Base-by-base conservation (phyloP, 495 filamentous ascomycete species). In the Cetradonia linearis region DNA sequence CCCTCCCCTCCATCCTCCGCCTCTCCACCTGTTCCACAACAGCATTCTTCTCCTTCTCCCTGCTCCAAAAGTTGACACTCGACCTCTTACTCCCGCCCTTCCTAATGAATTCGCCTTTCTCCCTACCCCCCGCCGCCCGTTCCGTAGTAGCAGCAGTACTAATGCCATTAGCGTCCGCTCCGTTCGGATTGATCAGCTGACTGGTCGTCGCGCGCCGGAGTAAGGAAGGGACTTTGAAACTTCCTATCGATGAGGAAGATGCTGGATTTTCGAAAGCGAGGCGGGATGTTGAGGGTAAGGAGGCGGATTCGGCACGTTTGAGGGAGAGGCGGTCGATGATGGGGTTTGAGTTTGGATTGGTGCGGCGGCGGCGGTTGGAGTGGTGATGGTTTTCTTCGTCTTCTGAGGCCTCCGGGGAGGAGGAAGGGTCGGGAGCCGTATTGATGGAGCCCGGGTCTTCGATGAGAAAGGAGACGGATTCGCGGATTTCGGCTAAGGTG, bases 241-340 rank as follows among this genome's bases (percentile, higher is more conserved):
- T 57, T 30, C 74, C 65, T 2, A 72, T 69, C 1, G 75, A 73
- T 8, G 73, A 68, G 25, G 62, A 63, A 28, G 69, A 63, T 6
- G 70, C 56, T 14, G 76, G 65, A 28, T 76, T 74, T 28, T 79
- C 70, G 73, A 92, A 92, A 5, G 88, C 87, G 48, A 86, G 70
- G 36, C 65, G 64, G 28, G 69, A 67, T 60, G 69, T 70, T 1
- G 74, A 72, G 44, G 78, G 70, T 14, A 79, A 75, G 63, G 79
- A 70, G 60, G 79, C 78, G 6, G 82, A 85, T 36, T 78, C 73
- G 65, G 78, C 77, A 54, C 88, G 86, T 65, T 89, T 86, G 38
- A 94, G 78, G 50, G 82, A 81, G 52, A 95, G 83, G 60, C 92
- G 89, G 72, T 97, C 89, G 56, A 97, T 82, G 59, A 91, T 78